These are phyloP conservation scores for Somion occarium DNA, from an alignment of 1,284 basidiomycete genomes.

Conservation along the genomic window DNA sequence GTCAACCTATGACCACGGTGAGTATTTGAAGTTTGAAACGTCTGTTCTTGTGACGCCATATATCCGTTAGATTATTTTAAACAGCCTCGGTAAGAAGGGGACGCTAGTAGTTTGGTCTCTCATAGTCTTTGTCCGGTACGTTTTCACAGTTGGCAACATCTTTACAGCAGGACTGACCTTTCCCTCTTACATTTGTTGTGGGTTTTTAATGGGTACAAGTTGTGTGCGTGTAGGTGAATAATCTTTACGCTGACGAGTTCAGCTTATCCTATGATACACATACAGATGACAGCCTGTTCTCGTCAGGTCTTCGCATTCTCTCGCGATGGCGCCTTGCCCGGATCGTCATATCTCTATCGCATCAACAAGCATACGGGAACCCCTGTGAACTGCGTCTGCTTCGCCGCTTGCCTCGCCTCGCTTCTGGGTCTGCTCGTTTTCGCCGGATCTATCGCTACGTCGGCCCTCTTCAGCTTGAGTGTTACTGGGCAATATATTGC, in stretches of 20 bases:
- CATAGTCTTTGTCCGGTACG: slow-evolving; percentile 59
- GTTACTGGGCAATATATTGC: slow-evolving; percentile 53
- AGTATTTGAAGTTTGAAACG: neutral
- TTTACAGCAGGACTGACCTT: neutral
- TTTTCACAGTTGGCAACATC: slow-evolving; percentile 28
- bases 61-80: slow-evolving; percentile 48
- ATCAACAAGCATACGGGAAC: slow-evolving; percentile 62
- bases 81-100: slow-evolving; percentile 55
- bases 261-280: neutral
- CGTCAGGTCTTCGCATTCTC: slow-evolving; percentile 66
- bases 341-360: slow-evolving; percentile 62
- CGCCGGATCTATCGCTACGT: slow-evolving; percentile 59
- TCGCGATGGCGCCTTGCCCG: slow-evolving; percentile 65
- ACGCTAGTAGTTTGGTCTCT: slow-evolving; percentile 61
- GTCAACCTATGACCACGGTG: slow-evolving; percentile 64
- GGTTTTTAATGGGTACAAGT: slow-evolving; percentile 58
- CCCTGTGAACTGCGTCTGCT: slow-evolving; percentile 67
- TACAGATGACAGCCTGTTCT: slow-evolving; percentile 18
- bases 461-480: slow-evolving; percentile 63
- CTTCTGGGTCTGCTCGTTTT: slow-evolving; percentile 59
- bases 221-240: slow-evolving; percentile 37
- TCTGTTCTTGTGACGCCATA: neutral
- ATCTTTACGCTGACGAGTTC: neutral
- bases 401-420: slow-evolving; percentile 39
- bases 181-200: slow-evolving; percentile 15